Base-by-base conservation (phyloP, 2,329 filamentous ascomycete genomes). In the Samsoniella hepiali region DNA sequence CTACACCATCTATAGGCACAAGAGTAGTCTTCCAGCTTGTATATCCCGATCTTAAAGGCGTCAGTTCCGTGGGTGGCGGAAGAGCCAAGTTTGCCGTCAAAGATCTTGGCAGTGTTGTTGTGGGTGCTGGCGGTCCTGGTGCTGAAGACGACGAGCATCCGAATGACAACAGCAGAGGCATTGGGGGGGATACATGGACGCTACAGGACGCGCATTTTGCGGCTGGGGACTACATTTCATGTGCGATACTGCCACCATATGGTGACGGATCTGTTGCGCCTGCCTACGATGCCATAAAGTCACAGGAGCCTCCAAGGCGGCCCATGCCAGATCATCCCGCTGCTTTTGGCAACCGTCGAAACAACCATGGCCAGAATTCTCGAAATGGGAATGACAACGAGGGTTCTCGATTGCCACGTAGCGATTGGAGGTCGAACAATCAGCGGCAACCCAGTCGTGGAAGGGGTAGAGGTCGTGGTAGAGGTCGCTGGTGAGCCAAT, bases 11-110 rank as follows among this genome's bases (percentile, higher is more conserved):
- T 7, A 83, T 93, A 47, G 93, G 94, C 65, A 94, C 93, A 9
- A 87, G 94, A 61, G 82, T 97, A n/a, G 88, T 87, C 65, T 98
- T 95, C 77, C 89, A 93, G 55, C 84, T 97, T 22, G 86, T 97
- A 61, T 97, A 90, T 73, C 90, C 91, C 1, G 92, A 97, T 75
- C 85, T 90, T 31, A 77, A 75, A 17, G 72, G 72, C 63, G 67
- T 72, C 62, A 67, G 72, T 57, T 65, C 66, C 36, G 64, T 65
- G 65, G 67, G 55, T 49, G 72, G 69, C 63, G 66, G 67, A 7
- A 68, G 65, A 71, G 85, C 66, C 10, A 84, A 88, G 38, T 97
- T 90, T 77, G 82, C 89, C 17, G 87, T 87, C 29, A 93, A 91
- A 70, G 91, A 96, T 65, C 81, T 98, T 0, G 94, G 94, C 0